A percentile compares a stretch with the other conserved stretches of the same genome.
phyloP scores from a whole-genome alignment of 2,329 filamentous ascomycete genomes.

The Pseudocercospora crystallina region DNA sequence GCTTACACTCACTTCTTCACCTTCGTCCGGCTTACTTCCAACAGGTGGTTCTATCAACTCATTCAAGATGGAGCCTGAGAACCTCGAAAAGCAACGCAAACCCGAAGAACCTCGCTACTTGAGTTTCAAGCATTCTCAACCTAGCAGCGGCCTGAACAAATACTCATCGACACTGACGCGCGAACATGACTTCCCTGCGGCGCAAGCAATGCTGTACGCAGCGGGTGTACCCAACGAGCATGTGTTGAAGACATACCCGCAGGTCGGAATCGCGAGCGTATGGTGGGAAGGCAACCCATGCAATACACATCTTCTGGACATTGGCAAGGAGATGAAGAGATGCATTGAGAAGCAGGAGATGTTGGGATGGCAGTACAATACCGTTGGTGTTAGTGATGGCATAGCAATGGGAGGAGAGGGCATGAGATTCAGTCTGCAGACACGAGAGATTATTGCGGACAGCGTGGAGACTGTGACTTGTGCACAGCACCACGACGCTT shows the following conservation, averaged over 20 bases:
- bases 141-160: conserved; percentile 69
- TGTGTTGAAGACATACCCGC: conserved; percentile 85
- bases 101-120: conserved; percentile 54
- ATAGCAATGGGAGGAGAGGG: conserved; percentile 96
- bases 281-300: conserved; percentile 98
- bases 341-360: conserved; percentile 78
- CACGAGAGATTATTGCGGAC: conserved; percentile 88
- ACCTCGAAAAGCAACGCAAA: conserved; percentile 32
- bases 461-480: conserved; percentile 91
- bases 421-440: conserved; percentile 91
- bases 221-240: conserved; percentile 81
- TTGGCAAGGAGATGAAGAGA: conserved; percentile 84
- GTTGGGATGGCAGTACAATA: conserved; percentile 94
- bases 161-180: conserved; percentile 82
- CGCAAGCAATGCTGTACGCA: conserved; percentile 94
- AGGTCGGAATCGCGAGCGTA: conserved; percentile 86
- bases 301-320: conserved; percentile 75
- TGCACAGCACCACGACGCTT: conserved; percentile 89
- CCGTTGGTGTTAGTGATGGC: conserved; percentile 79
- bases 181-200: conserved; percentile 86
- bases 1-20: background rate
- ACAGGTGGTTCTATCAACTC: background rate
- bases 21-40: background rate
- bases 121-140: conserved; percentile 56
- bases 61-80: conserved; percentile 36